Evolutionary conservation across 805 yeast genomes (phyloP).

Genomic region (Scheffersomyces amazonensis): DNA sequence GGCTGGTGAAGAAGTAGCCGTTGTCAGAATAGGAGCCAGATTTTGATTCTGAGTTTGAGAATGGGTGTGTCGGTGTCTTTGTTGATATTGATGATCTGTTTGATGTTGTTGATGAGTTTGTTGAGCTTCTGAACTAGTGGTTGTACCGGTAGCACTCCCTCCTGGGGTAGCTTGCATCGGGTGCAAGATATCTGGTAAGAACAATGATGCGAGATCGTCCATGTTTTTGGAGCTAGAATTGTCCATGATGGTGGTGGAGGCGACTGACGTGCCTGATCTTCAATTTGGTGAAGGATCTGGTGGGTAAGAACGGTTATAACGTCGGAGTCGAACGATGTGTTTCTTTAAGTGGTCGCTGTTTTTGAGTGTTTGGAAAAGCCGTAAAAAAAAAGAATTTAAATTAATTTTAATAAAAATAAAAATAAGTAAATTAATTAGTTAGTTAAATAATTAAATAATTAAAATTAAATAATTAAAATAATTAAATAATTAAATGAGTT

Average conservation of each 20-base stretch:
- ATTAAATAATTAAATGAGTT: too few relatives aligned
- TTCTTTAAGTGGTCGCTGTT: too few relatives aligned
- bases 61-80: slow-evolving; percentile 2
- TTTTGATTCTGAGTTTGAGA: not conserved
- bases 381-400: too few relatives aligned
- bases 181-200: slow-evolving; percentile 38
- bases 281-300: too few relatives aligned
- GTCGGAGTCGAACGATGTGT: too few relatives aligned
- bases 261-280: too few relatives aligned
- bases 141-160: slow-evolving; percentile 1
- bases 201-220: slow-evolving; percentile 41
- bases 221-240: slow-evolving; percentile 8
- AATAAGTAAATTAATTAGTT: too few relatives aligned
- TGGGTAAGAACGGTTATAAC: too few relatives aligned
- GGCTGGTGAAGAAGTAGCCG: slow-evolving; percentile 1
- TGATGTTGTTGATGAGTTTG: slow-evolving; percentile 1
- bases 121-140: not conserved
- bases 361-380: too few relatives aligned
- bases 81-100: not conserved
- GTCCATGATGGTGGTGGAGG: slow-evolving; percentile 27
- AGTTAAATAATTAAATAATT: too few relatives aligned
- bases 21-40: not conserved
- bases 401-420: too few relatives aligned
- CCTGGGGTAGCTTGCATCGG: slow-evolving; percentile 6
- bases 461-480: too few relatives aligned